Evolutionary conservation across 768 basidiomycete species (phyloP).

Genomic region (Rhizopogon vesiculosus): DNA sequence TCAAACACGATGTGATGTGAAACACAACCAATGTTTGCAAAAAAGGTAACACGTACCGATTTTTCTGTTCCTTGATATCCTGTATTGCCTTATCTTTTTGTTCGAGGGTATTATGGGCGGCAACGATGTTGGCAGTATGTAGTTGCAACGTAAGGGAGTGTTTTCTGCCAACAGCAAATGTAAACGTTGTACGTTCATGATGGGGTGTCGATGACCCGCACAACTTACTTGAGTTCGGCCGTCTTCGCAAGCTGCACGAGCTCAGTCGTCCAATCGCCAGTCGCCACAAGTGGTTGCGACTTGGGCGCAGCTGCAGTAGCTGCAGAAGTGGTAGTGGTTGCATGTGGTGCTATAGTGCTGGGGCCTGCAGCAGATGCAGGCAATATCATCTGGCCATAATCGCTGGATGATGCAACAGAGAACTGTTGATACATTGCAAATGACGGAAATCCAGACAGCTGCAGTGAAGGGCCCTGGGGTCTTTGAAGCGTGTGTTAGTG

Average conservation of each 20-base stretch:
- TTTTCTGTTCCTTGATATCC: slow-evolving; percentile 80
- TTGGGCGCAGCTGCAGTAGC: slow-evolving; percentile 14
- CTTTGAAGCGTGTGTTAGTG: slow-evolving; percentile 1
- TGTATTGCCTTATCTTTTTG: slow-evolving; percentile 75
- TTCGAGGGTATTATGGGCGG: slow-evolving; percentile 75
- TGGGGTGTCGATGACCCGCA: not conserved
- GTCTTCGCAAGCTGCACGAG: slow-evolving; percentile 83
- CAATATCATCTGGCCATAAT: slow-evolving; percentile 29
- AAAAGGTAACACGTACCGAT: slow-evolving; percentile 50
- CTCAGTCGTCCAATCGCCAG: slow-evolving; percentile 85
- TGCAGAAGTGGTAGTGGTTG: slow-evolving; percentile 7
- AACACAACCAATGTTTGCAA: not conserved
- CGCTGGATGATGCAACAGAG: slow-evolving; percentile 25
- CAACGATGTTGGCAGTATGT: slow-evolving; percentile 83
- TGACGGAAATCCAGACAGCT: slow-evolving; percentile 18
- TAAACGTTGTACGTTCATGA: not conserved
- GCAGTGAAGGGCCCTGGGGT: slow-evolving; percentile 26
- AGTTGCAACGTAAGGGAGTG: slow-evolving; percentile 80
- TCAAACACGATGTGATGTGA: not conserved
- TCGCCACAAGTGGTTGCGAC: slow-evolving; percentile 61
- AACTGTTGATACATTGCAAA: slow-evolving; percentile 31
- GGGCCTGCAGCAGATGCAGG: slow-evolving; percentile 28
- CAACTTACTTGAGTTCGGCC: slow-evolving; percentile 79
- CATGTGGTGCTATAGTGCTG: slow-evolving; percentile 28
- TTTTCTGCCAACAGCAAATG: slow-evolving; percentile 43